Evolutionary conservation across 257 asterid species (phyloP).

Genomic region (Nicotiana undulata): DNA sequence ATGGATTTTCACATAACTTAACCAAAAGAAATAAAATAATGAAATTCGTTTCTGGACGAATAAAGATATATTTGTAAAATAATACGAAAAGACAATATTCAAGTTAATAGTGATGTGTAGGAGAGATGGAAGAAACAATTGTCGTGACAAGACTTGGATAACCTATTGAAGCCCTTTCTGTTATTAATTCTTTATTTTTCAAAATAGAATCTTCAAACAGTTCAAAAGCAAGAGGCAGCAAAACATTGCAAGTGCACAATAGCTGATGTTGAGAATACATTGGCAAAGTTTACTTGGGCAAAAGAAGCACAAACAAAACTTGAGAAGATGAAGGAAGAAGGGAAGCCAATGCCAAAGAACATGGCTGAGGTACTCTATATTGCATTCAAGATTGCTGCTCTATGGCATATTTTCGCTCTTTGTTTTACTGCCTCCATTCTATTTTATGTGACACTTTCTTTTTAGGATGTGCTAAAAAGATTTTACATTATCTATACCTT

Average conservation of each 20-base stretch:
- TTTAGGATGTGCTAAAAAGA: neutral
- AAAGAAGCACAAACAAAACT: slow-evolving; percentile 68
- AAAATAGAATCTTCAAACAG: slow-evolving; percentile 49
- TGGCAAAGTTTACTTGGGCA: slow-evolving; percentile 87
- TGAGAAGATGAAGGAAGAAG: slow-evolving; percentile 63
- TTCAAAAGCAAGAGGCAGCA: slow-evolving; percentile 68
- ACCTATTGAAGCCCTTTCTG: neutral
- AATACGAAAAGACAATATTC: neutral
- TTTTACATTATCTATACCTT: neutral
- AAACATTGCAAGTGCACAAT: slow-evolving; percentile 70
- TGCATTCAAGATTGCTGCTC: neutral
- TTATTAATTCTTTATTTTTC: neutral
- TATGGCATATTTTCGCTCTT: neutral
- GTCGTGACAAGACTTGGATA: neutral
- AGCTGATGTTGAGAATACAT: slow-evolving; percentile 56
- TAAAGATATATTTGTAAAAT: neutral
- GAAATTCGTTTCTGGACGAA: neutral
- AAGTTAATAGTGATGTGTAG: neutral
- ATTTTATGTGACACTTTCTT: neutral
- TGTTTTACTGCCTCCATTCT: neutral
- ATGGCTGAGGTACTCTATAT: slow-evolving; percentile 59
- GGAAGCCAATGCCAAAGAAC: slow-evolving; percentile 86
- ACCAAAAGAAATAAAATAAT: neutral
- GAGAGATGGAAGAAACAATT: neutral
- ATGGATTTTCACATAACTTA: neutral